A percentile compares a stretch with the other conserved stretches of the same genome.
phyloP scores from a whole-genome alignment of 208 protist genomes.

The Porcisia deanei region DNA sequence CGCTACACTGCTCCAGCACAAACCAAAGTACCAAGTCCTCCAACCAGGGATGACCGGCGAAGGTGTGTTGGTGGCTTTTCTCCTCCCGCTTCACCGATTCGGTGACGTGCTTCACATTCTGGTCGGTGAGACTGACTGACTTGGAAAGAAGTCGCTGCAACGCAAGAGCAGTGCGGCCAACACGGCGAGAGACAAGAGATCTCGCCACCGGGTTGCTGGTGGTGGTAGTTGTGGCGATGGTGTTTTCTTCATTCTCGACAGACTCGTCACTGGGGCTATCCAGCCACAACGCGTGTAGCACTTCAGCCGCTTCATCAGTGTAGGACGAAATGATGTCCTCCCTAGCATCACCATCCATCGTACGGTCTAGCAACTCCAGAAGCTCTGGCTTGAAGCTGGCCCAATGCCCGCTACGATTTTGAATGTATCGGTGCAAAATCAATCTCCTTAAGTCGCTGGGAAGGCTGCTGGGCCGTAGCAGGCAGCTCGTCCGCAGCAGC shows the following conservation, averaged over 20 bases:
- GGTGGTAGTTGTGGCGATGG: neutral
- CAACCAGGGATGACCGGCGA: neutral
- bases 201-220: slow-evolving; percentile 17
- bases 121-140: neutral
- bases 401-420: slow-evolving; percentile 85
- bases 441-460: slow-evolving; percentile 29
- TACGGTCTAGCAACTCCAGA: slow-evolving; percentile 35
- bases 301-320: neutral
- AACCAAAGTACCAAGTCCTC: slow-evolving; percentile 67
- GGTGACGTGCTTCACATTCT: neutral
- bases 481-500: slow-evolving; percentile 57
- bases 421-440: slow-evolving; percentile 79
- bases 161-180: slow-evolving; percentile 51
- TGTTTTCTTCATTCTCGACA: neutral
- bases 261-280: neutral
- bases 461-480: slow-evolving; percentile 34
- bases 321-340: neutral
- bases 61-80: neutral
- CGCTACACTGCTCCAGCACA: slow-evolving; percentile 75
- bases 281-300: slow-evolving; percentile 19
- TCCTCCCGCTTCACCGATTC: slow-evolving; percentile 3
- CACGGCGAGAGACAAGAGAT: slow-evolving; percentile 44
- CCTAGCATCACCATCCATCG: slow-evolving; percentile 10
- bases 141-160: slow-evolving; percentile 23
- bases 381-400: slow-evolving; percentile 44